Base-by-base conservation (phyloP, 169 alveolate genomes). In the Ophryocystis elektroscirrha region DNA sequence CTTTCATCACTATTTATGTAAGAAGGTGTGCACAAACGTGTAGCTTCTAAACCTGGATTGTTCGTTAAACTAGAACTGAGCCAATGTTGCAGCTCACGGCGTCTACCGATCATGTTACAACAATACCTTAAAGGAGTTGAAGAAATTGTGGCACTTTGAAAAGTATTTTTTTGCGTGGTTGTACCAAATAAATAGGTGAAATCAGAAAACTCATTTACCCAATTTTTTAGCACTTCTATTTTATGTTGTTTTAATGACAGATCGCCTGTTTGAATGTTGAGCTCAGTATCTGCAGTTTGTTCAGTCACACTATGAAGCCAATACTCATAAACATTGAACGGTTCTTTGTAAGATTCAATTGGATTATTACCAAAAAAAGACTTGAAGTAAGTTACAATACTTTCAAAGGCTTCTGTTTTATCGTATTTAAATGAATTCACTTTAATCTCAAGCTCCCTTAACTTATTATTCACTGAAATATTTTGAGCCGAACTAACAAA, bases 21-120 rank as follows among this genome's bases (percentile, higher is more conserved):
- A n/a, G n/a, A n/a, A n/a, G n/a, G n/a, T n/a, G n/a, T n/a, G n/a
- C n/a, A n/a, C n/a, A n/a, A n/a, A n/a, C n/a, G n/a, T n/a, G n/a
- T n/a, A n/a, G n/a, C n/a, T n/a, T n/a, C n/a, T n/a, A n/a, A n/a
- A n/a, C n/a, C n/a, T n/a, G n/a, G n/a, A n/a, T n/a, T n/a, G n/a
- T n/a, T n/a, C n/a, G n/a, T n/a, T n/a, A n/a, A n/a, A n/a, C n/a
- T n/a, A n/a, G n/a, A n/a, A n/a, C n/a, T n/a, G n/a, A n/a, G n/a
- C n/a, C n/a, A n/a, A n/a, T n/a, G n/a, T n/a, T n/a, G n/a, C 2
- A 64, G 46, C 42, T 64, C 73, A 46, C 55, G 52, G 27, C 67
- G 59, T 15, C 63, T 51, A 0, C 73, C 73, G 6, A 64, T 48
- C 9, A 64, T 52, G 1, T 57, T 49, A n/a, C 63, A 41, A 9